Evolutionary conservation across 352 stramenopile species (phyloP), one percentile per base, ranked within the genome.

Genomic region (Globisporangium sylvaticum): DNA sequence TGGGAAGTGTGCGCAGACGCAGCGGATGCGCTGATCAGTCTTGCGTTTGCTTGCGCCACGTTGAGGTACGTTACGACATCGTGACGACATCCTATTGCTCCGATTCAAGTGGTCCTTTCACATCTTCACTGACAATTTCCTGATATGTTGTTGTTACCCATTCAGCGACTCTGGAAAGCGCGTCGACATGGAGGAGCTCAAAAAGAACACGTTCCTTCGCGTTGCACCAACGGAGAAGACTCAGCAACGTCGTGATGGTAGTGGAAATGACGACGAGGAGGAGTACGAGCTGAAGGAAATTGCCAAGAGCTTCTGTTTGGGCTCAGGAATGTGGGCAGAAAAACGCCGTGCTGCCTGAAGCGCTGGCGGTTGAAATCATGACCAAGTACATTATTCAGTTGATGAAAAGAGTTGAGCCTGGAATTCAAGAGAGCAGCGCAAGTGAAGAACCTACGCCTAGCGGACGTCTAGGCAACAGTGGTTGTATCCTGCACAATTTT

Each of bases 401-500:
- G 46, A 22, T 65, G 14, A 77, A 50, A n/a, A 50, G 44, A 31
- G 18, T 15, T 54, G 29, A 24, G 39, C 3, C 12, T 9, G 7
- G 3, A 18, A 18, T 2, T 0, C 24, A 50, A 61, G 27, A 24
- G 31, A 37, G 31, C 2, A 34, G 5, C 22, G 39, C 50, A 31
- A 61, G n/a, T n/a, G 50, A 69, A 25, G 29, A 44, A 22, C 22
- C 58, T 44, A 20, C 3, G 22, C n/a, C 12, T 7, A 20, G 5
- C 18, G 9, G 7, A n/a, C 8, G 64, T 10, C 31, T 14, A 32
- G 10, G 12, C 10, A 52, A 18, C 14, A 39, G 24, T 18, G 44
- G 77, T 6, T 84, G 75, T 52, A 66, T 88, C 12, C 63, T 90
- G 1, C 80, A 83, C 66, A 88, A 90, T 62, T 90, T 87, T 42